Conservation (phyloP, 257 asterid species). For the Plantago elongata region DNA sequence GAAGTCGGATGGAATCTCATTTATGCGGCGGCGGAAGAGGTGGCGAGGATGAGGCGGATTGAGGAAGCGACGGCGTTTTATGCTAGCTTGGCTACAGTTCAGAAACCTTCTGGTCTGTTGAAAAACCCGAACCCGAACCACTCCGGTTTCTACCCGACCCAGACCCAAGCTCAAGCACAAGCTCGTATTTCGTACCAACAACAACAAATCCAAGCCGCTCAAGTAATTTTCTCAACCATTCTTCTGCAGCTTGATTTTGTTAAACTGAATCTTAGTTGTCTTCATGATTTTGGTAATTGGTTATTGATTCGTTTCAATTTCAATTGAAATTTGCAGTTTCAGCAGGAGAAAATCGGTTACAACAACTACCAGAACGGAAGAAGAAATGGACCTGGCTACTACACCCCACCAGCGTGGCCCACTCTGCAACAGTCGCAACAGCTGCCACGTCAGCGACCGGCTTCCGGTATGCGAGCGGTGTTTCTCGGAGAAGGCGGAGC, state of each 20-base stretch:
- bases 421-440: constrained; percentile 41
- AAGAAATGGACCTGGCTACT: constrained; percentile 19
- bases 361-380: constrained; percentile 30
- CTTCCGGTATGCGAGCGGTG: constrained; percentile 57
- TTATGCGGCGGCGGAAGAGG: constrained; percentile 57
- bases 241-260: no score
- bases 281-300: neutral
- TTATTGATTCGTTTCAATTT: constrained; percentile 23
- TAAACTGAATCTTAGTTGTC: no score
- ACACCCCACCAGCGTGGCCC: constrained; percentile 47
- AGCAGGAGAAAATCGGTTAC: constrained; percentile 31
- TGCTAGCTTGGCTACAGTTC: constrained; percentile 21
- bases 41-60: constrained; percentile 40
- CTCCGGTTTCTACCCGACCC: constrained; percentile 15
- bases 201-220: constrained; percentile 43
- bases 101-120: constrained; percentile 5
- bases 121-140: constrained; percentile 3
- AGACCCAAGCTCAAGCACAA: constrained; percentile 5
- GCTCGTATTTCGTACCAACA: constrained; percentile 38
- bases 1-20: constrained; percentile 41
- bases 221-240: no score
- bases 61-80: constrained; percentile 35
- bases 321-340: constrained; percentile 27
- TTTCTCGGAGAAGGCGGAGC: constrained; percentile 50
- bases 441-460: constrained; percentile 27